Percentiles rank a stretch among this genome's conserved stretches.
Conservation (phyloP, 2,329 filamentous ascomycete genomes). For the Alternaria hordeiaustralica region DNA sequence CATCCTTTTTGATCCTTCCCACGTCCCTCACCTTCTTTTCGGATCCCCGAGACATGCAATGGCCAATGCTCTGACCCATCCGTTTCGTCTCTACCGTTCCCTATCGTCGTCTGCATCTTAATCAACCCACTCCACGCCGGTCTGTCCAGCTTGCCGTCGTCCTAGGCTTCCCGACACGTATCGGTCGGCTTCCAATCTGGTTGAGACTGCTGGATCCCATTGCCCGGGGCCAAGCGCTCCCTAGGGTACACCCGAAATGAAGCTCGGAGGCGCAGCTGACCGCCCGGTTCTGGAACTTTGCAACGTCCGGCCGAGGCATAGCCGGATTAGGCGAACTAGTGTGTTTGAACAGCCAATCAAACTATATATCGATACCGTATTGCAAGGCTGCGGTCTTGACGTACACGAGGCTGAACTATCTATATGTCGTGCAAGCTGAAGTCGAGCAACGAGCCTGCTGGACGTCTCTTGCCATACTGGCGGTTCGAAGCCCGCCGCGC, state of each 20-base stretch:
- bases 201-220: neutral
- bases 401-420: neutral
- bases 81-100: neutral
- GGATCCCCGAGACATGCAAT: neutral
- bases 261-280: constrained; percentile 13
- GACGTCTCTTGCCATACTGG: neutral
- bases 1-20: constrained; percentile 16
- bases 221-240: constrained; percentile 3
- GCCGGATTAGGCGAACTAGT: constrained; percentile 11
- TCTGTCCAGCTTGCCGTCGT: neutral
- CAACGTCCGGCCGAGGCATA: constrained; percentile 11
- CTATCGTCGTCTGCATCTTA: neutral
- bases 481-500: neutral
- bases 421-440: neutral
- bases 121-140: neutral
- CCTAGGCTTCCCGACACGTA: neutral
- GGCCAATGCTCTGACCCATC: neutral
- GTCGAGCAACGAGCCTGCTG: neutral
- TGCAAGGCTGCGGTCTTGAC: constrained; percentile 3
- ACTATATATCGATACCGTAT: neutral
- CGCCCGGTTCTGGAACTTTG: constrained; percentile 11
- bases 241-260: constrained; percentile 20
- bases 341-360: neutral
- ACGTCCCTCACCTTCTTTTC: constrained; percentile 7
- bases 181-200: neutral